Conservation (phyloP, 1,284 basidiomycete genomes). For the Naganishia sp. region DNA sequence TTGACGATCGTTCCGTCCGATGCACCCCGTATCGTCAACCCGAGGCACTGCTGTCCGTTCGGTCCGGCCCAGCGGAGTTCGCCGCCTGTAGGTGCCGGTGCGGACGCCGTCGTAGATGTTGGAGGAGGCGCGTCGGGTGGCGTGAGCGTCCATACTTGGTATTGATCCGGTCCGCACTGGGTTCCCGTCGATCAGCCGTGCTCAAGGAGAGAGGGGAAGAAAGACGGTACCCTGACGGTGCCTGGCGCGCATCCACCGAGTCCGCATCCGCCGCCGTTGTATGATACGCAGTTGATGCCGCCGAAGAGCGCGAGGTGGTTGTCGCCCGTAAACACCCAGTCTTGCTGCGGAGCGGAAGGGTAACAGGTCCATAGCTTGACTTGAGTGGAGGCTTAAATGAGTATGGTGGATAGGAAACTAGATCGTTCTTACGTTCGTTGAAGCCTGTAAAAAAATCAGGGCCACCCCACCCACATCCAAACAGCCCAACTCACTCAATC, state of each 20-base stretch:
- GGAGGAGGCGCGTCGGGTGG: slow-evolving; percentile 1
- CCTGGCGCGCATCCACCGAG: slow-evolving; percentile 37
- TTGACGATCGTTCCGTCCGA: slow-evolving; percentile 24
- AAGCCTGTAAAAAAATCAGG: not conserved
- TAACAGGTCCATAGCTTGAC: slow-evolving; percentile 33
- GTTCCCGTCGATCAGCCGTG: not conserved
- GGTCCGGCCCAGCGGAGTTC: slow-evolving; percentile 15
- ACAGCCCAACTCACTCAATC: slow-evolving; percentile 22
- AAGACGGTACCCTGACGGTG: slow-evolving; percentile 5
- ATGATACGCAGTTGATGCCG: slow-evolving; percentile 15
- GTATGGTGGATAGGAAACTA: not conserved
- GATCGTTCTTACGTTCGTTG: slow-evolving; percentile 10
- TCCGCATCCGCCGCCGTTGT: slow-evolving; percentile 29
- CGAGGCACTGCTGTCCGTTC: slow-evolving; percentile 9
- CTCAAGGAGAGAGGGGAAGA: not conserved
- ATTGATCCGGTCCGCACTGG: slow-evolving; percentile 7
- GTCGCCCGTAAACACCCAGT: slow-evolving; percentile 34
- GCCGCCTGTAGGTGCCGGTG: not conserved
- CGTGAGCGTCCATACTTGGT: slow-evolving; percentile 15
- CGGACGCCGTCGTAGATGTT: not conserved
- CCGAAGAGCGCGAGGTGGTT: slow-evolving; percentile 45
- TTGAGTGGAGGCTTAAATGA: not conserved
- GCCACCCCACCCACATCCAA: too few species aligned
- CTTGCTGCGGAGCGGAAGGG: slow-evolving; percentile 1
- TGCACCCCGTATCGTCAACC: not conserved